Evolutionary conservation across 2,329 filamentous ascomycete species (phyloP).

Genomic region (Aureobasidium pullulans): DNA sequence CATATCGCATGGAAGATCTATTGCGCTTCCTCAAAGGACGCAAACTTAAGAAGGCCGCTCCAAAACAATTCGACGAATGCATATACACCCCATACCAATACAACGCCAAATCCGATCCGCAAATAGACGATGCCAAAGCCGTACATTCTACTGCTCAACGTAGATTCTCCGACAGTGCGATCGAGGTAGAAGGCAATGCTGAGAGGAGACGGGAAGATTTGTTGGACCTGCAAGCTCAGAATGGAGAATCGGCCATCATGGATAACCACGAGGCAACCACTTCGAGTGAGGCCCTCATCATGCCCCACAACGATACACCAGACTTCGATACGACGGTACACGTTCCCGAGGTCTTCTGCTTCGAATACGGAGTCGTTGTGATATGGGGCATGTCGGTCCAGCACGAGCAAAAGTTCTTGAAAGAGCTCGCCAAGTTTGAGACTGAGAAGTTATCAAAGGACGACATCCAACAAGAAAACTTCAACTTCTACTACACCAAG

Average conservation of each 20-base stretch:
- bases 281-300: conserved; percentile 23
- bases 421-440: conserved; percentile 92
- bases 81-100: conserved; percentile 94
- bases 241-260: conserved; percentile 2
- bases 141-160: conserved; percentile 43
- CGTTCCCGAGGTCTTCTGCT: conserved; percentile 90
- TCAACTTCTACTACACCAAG: conserved; percentile 98
- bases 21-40: conserved; percentile 87
- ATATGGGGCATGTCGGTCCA: conserved; percentile 96
- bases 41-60: conserved; percentile 69
- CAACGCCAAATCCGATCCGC: conserved; percentile 30
- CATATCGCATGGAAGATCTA: conserved; percentile 81
- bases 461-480: conserved; percentile 90
- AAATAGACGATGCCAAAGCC: conserved; percentile 22
- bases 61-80: conserved; percentile 94
- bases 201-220: conserved; percentile 29
- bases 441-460: conserved; percentile 80
- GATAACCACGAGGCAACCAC: conserved; percentile 15
- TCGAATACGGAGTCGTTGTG: conserved; percentile 94
- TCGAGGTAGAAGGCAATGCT: conserved; percentile 54
- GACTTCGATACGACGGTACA: conserved; percentile 86
- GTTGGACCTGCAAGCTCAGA: conserved; percentile 24
- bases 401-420: conserved; percentile 84
- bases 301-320: conserved; percentile 34
- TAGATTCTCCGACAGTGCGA: conserved; percentile 65